Conservation (phyloP, 2,329 filamentous ascomycete genomes). For the Aspergillus calidoustus region DNA sequence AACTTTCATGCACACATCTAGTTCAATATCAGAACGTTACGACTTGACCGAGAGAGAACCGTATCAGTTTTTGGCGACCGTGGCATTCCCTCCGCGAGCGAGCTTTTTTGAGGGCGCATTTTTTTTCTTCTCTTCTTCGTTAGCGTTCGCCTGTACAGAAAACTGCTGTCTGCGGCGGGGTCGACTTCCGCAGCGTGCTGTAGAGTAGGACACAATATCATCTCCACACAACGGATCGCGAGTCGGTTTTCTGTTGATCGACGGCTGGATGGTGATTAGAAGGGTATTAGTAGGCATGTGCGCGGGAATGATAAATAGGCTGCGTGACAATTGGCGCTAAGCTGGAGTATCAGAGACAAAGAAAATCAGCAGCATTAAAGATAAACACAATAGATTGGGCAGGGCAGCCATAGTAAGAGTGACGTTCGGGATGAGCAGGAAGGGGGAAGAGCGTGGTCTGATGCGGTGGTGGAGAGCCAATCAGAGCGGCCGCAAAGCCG, state of each 20-base stretch:
- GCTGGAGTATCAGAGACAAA: background rate
- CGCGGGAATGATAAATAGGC: background rate
- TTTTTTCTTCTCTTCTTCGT: conserved; percentile 24
- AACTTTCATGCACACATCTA: conserved; percentile 39
- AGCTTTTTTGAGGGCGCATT: conserved; percentile 22
- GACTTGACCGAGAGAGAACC: conserved; percentile 35
- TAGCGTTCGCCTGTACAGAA: conserved; percentile 35
- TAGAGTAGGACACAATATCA: conserved; percentile 28
- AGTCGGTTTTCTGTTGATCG: background rate
- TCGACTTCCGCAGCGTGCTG: conserved; percentile 24
- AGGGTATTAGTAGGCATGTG: too few species aligned
- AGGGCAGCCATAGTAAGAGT: background rate
- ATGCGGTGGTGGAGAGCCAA: conserved; percentile 31
- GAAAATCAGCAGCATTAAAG: background rate
- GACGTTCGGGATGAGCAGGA: conserved; percentile 20
- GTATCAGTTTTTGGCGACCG: conserved; percentile 27
- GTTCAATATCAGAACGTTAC: conserved; percentile 45
- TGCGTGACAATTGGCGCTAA: background rate
- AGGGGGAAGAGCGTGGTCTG: background rate
- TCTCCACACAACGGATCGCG: conserved; percentile 15
- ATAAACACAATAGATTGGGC: background rate
- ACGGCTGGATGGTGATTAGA: background rate
- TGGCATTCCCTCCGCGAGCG: conserved; percentile 23
- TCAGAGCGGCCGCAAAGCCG: conserved; percentile 38
- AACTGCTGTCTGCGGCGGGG: conserved; percentile 28